These are phyloP conservation scores for Lipomyces spencermartinsiae DNA, from an alignment of 805 yeast genomes.

Conservation along the genomic window DNA sequence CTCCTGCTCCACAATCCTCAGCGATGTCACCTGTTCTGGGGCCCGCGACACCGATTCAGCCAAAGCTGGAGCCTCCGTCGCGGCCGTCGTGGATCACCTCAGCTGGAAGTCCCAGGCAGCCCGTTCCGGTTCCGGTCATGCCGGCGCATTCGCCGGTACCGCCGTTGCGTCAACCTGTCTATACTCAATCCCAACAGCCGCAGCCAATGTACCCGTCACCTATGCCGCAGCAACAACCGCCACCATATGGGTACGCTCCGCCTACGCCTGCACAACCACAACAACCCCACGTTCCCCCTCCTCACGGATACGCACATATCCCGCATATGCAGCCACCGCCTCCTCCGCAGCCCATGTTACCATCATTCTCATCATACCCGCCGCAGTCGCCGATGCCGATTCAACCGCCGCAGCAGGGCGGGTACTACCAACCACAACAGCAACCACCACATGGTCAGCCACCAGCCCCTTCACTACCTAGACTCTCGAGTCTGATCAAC, in stretches of 20 bases:
- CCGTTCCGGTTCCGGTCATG: background rate
- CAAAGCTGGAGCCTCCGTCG: background rate
- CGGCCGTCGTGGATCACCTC: conserved; percentile 7
- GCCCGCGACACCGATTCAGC: conserved; percentile 6
- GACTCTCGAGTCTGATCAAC: conserved; percentile 21
- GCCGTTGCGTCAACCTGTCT: background rate
- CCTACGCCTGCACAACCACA: conserved; percentile 9
- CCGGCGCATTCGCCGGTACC: conserved; percentile 5
- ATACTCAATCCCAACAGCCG: conserved; percentile 4
- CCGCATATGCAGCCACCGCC: conserved; percentile 9
- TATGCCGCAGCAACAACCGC: background rate
- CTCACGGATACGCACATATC: conserved; percentile 8
- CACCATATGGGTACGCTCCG: background rate
- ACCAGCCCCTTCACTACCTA: conserved; percentile 13
- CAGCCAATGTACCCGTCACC: conserved; percentile 1
- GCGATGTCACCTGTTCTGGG: background rate
- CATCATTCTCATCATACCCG: conserved; percentile 2
- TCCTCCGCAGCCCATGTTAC: conserved; percentile 17
- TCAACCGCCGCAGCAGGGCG: conserved; percentile 2
- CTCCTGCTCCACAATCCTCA: conserved; percentile 4
- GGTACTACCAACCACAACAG: conserved; percentile 7
- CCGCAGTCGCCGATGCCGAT: background rate
- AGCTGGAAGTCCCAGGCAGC: conserved; percentile 6
- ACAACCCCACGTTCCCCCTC: conserved; percentile 6
- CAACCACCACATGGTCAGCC: conserved; percentile 20